Conservation (phyloP, 805 yeast species). For the Lachancea cidri region DNA sequence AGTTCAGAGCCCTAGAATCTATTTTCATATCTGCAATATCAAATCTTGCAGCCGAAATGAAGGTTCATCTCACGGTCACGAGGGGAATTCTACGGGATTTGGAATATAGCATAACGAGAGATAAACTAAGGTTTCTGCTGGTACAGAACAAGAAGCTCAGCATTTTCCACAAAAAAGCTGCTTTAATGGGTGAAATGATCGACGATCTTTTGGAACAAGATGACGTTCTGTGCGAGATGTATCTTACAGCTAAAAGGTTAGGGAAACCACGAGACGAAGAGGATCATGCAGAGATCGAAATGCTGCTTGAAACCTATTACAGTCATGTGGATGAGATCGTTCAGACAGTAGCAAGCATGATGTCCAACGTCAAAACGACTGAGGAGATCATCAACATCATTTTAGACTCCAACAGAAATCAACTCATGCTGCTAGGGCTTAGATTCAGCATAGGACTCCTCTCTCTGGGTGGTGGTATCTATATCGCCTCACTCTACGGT, state of each 20-base stretch:
- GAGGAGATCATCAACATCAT: conserved; percentile 94
- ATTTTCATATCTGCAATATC: conserved; percentile 75
- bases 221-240: conserved; percentile 77
- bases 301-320: conserved; percentile 85
- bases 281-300: conserved; percentile 84
- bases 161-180: conserved; percentile 79
- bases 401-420: conserved; percentile 89
- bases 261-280: conserved; percentile 46
- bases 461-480: conserved; percentile 75
- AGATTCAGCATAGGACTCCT: conserved; percentile 78
- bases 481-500: conserved; percentile 84
- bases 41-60: conserved; percentile 80
- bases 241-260: conserved; percentile 56
- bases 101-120: conserved; percentile 77
- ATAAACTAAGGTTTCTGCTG: conserved; percentile 68
- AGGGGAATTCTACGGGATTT: conserved; percentile 68
- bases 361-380: conserved; percentile 82
- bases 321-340: conserved; percentile 91
- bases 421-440: conserved; percentile 81
- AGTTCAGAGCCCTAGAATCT: conserved; percentile 84
- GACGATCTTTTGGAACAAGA: conserved; percentile 86
- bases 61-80: conserved; percentile 72
- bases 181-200: conserved; percentile 72
- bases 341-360: conserved; percentile 73
- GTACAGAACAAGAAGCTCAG: conserved; percentile 81